These are phyloP conservation scores for Aaosphaeria pasadenensis DNA, from an alignment of 2,329 filamentous ascomycete species.

Conservation along the genomic window DNA sequence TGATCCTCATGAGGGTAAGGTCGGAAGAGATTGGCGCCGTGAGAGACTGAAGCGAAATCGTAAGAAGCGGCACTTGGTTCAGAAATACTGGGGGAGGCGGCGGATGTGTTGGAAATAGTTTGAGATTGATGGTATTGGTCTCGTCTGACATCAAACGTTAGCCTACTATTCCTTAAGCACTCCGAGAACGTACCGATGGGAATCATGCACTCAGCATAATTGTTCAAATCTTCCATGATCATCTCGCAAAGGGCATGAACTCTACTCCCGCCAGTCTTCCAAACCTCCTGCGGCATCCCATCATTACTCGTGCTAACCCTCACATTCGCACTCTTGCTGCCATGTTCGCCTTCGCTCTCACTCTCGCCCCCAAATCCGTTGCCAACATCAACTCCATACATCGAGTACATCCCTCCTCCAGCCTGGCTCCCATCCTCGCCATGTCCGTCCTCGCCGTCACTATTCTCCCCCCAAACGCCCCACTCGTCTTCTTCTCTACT, in stretches of 20 bases:
- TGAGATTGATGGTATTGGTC: conserved; percentile 92
- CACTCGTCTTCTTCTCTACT: conserved; percentile 54
- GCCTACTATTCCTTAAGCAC: conserved; percentile 1
- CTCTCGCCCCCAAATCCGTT: background rate
- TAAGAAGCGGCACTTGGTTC: conserved; percentile 86
- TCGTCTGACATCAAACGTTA: conserved; percentile 59
- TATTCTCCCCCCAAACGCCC: conserved; percentile 29
- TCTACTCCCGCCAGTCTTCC: conserved; percentile 42
- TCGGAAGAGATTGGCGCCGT: conserved; percentile 60
- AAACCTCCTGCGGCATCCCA: conserved; percentile 16
- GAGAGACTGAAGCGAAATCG: conserved; percentile 45
- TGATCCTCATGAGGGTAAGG: conserved; percentile 73
- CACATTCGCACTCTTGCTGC: conserved; percentile 4
- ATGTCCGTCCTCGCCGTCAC: background rate
- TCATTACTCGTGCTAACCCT: too few species aligned
- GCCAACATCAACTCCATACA: background rate
- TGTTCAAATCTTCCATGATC: conserved; percentile 88
- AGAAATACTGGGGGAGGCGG: conserved; percentile 74
- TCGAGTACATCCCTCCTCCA: background rate
- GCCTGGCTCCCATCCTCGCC: background rate
- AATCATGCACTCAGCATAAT: conserved; percentile 98
- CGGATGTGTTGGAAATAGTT: conserved; percentile 81
- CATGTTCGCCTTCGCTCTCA: conserved; percentile 2
- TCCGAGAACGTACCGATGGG: conserved; percentile 70
- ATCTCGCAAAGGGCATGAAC: conserved; percentile 75